A percentile compares a stretch with the other conserved stretches of the same genome.
These are phyloP conservation scores for Geoglossum glabrum DNA, from an alignment of 495 filamentous ascomycete genomes.

Conservation along the genomic window DNA sequence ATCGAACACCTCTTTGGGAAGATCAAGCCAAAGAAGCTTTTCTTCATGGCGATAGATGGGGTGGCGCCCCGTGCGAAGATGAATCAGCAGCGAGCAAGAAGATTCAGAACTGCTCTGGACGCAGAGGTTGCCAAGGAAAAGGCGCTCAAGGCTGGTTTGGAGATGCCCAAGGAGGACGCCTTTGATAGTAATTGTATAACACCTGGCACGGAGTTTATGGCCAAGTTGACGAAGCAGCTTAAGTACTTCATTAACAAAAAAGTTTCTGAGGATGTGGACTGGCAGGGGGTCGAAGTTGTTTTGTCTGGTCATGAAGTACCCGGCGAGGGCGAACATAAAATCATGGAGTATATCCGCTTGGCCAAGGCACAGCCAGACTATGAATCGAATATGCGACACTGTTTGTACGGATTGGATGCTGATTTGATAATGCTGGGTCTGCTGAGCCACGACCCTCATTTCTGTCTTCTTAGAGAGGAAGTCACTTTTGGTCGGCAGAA, in stretches of 20 bases:
- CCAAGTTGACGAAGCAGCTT: slow-evolving; percentile 75
- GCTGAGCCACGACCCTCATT: slow-evolving; percentile 93
- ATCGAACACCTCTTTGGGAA: slow-evolving; percentile 98
- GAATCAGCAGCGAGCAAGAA: slow-evolving; percentile 94
- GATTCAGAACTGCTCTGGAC: slow-evolving; percentile 88
- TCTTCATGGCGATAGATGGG: slow-evolving; percentile 98
- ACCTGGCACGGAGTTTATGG: slow-evolving; percentile 94
- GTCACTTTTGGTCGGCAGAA: slow-evolving; percentile 85
- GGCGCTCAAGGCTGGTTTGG: slow-evolving; percentile 66
- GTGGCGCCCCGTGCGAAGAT: slow-evolving; percentile 97
- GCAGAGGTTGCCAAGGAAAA: slow-evolving; percentile 75
- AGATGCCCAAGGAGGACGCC: slow-evolving; percentile 85
- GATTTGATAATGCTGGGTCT: slow-evolving; percentile 98
- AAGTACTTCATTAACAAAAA: slow-evolving; percentile 99
- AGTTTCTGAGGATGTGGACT: slow-evolving; percentile 86
- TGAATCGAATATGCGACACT: slow-evolving; percentile 89
- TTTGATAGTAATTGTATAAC: slow-evolving; percentile 99
- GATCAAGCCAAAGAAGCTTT: slow-evolving; percentile 93
- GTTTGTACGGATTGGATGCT: slow-evolving; percentile 91
- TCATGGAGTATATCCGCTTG: slow-evolving; percentile 98
- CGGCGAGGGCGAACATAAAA: slow-evolving; percentile 97
- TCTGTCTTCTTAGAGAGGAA: slow-evolving; percentile 90
- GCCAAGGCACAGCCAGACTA: slow-evolving; percentile 89
- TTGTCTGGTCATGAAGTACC: slow-evolving; percentile 98
- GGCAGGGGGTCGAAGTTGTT: slow-evolving; percentile 91